Percentiles rank a stretch among this genome's conserved stretches.
phyloP scores from a whole-genome alignment of 78 protist species.

The Dictyostelium capitatum region DNA sequence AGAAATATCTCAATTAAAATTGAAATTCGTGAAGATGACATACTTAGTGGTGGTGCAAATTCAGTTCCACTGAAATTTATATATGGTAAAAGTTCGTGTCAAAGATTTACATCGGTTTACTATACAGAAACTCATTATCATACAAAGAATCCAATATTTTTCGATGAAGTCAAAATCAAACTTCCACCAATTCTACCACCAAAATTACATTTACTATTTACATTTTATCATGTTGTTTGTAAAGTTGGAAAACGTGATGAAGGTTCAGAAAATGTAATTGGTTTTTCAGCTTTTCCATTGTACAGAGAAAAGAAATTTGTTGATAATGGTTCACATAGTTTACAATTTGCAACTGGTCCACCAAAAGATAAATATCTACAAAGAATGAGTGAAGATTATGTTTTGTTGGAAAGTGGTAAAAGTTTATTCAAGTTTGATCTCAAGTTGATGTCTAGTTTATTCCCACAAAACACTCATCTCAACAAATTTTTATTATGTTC shows the following conservation, averaged over 20 bases:
- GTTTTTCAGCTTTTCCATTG: conserved; percentile 45
- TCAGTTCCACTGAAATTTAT: conserved; percentile 12
- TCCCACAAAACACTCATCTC: conserved; percentile 38
- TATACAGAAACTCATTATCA: conserved; percentile 78
- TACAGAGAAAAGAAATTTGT: conserved; percentile 40
- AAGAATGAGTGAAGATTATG: conserved; percentile 1
- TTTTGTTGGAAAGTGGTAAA: conserved; percentile 39
- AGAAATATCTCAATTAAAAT: conserved; percentile 45
- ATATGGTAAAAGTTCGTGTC: conserved; percentile 50
- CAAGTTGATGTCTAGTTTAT: background rate
- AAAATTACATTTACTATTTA: conserved; percentile 46
- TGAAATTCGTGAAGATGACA: conserved; percentile 59
- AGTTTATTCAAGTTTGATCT: conserved; percentile 54
- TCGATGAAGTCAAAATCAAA: conserved; percentile 58
- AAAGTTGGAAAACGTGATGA: conserved; percentile 65
- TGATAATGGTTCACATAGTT: conserved; percentile 30
- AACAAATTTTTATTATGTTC: conserved; percentile 46
- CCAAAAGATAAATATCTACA: conserved; percentile 41
- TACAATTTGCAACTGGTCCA: conserved; percentile 39
- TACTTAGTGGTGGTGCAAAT: background rate
- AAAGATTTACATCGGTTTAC: conserved; percentile 7
- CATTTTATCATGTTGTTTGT: conserved; percentile 77
- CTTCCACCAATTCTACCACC: conserved; percentile 55
- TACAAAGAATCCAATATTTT: conserved; percentile 64
- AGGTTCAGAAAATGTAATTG: conserved; percentile 35